Evolutionary conservation across 2,329 filamentous ascomycete species (phyloP).

Genomic region (Monosporascus sp.): DNA sequence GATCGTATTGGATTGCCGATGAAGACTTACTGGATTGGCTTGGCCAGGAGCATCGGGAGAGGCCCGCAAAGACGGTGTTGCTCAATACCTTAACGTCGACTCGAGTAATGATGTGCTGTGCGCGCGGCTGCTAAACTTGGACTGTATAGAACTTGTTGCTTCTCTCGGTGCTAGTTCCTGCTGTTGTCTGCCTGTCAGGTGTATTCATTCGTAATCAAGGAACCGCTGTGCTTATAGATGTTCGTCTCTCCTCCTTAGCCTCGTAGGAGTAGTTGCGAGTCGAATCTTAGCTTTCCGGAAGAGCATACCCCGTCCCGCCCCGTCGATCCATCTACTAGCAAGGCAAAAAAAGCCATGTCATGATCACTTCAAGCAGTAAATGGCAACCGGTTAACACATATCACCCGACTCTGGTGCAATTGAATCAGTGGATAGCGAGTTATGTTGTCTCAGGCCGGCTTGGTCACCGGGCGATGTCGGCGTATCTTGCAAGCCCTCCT

Average conservation of each 20-base stretch:
- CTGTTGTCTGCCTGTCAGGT: slow-evolving; percentile 2
- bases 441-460: slow-evolving; percentile 6
- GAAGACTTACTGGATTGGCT: slow-evolving; percentile 21
- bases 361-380: slow-evolving; percentile 3
- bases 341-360: slow-evolving; percentile 4
- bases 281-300: slow-evolving; percentile 1
- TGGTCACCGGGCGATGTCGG: not conserved
- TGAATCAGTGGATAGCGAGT: slow-evolving; percentile 1
- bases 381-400: slow-evolving; percentile 6
- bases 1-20: not conserved
- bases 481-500: not conserved
- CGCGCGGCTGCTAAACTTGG: slow-evolving; percentile 1
- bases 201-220: not conserved
- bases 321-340: slow-evolving; percentile 5
- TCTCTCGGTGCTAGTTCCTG: slow-evolving; percentile 3
- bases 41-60: slow-evolving; percentile 21
- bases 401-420: slow-evolving; percentile 1
- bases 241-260: not conserved
- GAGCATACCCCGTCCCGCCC: not conserved
- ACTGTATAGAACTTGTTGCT: slow-evolving; percentile 1
- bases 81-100: slow-evolving; percentile 19
- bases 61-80: slow-evolving; percentile 20
- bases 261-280: slow-evolving; percentile 4
- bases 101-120: not conserved
- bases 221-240: slow-evolving; percentile 8